A percentile compares a stretch with the other conserved stretches of the same genome.
These are phyloP conservation scores for Xylariaceae sp. DNA, from an alignment of 2,329 filamentous ascomycete genomes.

Conservation along the genomic window DNA sequence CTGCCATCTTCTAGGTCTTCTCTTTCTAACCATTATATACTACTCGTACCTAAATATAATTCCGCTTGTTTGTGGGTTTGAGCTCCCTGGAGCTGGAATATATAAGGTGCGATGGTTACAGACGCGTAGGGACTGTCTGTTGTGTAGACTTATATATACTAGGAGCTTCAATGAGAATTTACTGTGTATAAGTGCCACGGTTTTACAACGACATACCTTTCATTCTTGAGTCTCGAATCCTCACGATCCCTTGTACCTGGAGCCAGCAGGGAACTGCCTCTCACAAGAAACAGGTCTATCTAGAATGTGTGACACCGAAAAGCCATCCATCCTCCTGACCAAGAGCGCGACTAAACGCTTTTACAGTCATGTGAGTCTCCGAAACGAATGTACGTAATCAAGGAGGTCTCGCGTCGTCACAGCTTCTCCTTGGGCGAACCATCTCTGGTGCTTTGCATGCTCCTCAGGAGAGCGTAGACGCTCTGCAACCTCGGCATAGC, in stretches of 20 bases:
- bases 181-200: no score
- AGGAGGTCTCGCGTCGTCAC: constrained; percentile 16
- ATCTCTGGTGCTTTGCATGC: constrained; percentile 52
- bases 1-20: not conserved
- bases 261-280: not conserved
- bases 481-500: constrained; percentile 63
- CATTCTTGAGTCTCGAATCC: no score
- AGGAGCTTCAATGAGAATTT: no score
- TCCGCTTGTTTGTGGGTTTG: no score
- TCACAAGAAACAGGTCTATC: not conserved
- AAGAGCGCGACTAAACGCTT: not conserved
- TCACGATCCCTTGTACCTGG: not conserved
- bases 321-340: not conserved
- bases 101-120: no score
- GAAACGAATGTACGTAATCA: not conserved
- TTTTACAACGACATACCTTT: no score
- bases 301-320: not conserved
- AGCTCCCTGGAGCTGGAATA: no score
- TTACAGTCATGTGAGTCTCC: not conserved
- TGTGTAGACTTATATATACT: no score
- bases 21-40: not conserved
- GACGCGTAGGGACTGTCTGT: no score
- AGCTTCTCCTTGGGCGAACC: constrained; percentile 33
- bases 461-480: constrained; percentile 60
- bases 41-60: no score